phyloP scores from a whole-genome alignment of 495 filamentous ascomycete species.

The Xylaria longipes region DNA sequence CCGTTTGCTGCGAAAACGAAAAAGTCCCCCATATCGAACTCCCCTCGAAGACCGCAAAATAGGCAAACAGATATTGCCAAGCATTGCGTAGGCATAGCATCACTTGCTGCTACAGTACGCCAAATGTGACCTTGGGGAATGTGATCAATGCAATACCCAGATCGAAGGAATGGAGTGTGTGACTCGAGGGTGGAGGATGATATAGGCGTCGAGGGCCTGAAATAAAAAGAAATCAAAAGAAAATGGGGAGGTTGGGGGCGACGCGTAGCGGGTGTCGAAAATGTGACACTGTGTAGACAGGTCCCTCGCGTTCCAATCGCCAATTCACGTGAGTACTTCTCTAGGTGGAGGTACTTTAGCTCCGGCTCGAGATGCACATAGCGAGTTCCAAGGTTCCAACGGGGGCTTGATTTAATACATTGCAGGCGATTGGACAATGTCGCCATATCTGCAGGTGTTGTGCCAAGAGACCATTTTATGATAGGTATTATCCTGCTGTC shows the following conservation, averaged over 20 bases:
- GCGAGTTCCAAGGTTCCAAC: too few relatives aligned
- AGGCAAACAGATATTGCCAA: not conserved
- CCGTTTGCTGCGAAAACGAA: not conserved
- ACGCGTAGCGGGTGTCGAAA: slow-evolving; percentile 15
- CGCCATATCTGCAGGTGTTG: slow-evolving; percentile 10
- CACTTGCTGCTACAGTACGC: not conserved
- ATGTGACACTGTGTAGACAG: slow-evolving; percentile 27
- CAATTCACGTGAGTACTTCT: slow-evolving; percentile 42
- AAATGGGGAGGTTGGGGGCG: slow-evolving; percentile 27
- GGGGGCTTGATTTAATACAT: not conserved
- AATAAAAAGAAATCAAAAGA: slow-evolving; percentile 24
- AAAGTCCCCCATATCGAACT: not conserved
- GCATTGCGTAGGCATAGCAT: not conserved
- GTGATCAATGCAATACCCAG: not conserved
- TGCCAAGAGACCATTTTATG: slow-evolving; percentile 8
- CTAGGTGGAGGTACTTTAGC: slow-evolving; percentile 15
- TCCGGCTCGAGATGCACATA: not conserved
- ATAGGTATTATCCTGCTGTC: not conserved
- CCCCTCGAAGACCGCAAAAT: not conserved
- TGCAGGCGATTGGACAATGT: not conserved
- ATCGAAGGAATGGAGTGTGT: slow-evolving; percentile 6
- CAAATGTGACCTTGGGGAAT: not conserved
- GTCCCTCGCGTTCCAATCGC: slow-evolving; percentile 35
- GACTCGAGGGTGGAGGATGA: slow-evolving; percentile 15
- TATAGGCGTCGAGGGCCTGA: not conserved